Evolutionary conservation across 1,139 yeast species (phyloP).

Genomic region (Sugiyamaella xylanicola): DNA sequence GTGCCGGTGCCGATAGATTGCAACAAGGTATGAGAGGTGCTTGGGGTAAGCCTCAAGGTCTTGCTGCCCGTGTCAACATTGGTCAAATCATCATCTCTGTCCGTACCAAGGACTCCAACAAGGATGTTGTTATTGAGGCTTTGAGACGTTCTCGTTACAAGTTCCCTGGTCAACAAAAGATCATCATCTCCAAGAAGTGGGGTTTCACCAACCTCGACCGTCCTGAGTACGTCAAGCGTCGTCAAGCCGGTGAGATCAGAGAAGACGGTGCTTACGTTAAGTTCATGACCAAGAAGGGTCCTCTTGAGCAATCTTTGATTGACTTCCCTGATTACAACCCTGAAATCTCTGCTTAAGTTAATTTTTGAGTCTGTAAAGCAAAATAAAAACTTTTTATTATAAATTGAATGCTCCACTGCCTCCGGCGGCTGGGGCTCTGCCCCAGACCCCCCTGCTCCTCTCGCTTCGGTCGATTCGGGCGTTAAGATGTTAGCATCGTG

Average conservation of each 20-base stretch:
- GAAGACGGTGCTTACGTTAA: constrained; percentile 99
- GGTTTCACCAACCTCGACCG: constrained; percentile 99
- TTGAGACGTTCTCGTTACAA: constrained; percentile 99
- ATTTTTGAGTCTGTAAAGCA: not conserved
- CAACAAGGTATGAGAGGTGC: constrained; percentile 99
- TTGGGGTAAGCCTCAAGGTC: constrained; percentile 99
- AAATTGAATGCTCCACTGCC: not conserved
- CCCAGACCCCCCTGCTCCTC: not conserved
- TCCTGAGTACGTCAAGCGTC: constrained; percentile 91
- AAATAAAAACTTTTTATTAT: not conserved
- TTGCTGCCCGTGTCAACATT: constrained; percentile 98
- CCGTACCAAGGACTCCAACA: constrained; percentile 98
- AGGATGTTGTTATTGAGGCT: constrained; percentile 97
- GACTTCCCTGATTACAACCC: constrained; percentile 85
- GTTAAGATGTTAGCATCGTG: too few relatives aligned
- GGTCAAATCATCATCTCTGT: constrained; percentile 98
- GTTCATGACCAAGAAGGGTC: constrained; percentile 97
- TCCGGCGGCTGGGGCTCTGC: constrained; percentile 5
- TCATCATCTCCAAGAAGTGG: constrained; percentile 99
- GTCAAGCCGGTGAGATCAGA: constrained; percentile 96
- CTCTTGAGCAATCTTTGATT: constrained; percentile 85
- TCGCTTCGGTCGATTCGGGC: constrained; percentile 2
- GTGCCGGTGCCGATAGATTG: constrained; percentile 99
- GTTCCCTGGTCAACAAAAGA: constrained; percentile 99
- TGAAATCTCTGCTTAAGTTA: constrained; percentile 15